Conservation (phyloP, 495 filamentous ascomycete genomes). For the Physcia stellaris region DNA sequence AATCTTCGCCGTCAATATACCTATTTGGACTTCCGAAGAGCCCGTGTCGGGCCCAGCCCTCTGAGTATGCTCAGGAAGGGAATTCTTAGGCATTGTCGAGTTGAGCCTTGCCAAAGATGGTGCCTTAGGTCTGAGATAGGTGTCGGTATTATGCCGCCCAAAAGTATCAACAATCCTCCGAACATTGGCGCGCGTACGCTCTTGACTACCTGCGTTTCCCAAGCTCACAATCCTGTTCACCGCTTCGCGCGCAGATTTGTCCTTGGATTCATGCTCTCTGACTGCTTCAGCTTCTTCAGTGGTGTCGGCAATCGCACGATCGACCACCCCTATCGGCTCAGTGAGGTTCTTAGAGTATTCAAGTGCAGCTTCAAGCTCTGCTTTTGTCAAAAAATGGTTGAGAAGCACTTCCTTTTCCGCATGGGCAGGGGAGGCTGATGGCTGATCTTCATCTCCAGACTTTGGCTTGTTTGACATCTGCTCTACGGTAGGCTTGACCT, state of each 20-base stretch:
- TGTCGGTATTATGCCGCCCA: slow-evolving; percentile 83
- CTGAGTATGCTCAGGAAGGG: slow-evolving; percentile 36
- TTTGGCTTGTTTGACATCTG: slow-evolving; percentile 6
- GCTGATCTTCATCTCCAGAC: slow-evolving; percentile 16
- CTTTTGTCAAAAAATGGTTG: slow-evolving; percentile 58
- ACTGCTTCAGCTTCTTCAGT: slow-evolving; percentile 24
- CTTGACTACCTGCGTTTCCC: slow-evolving; percentile 58
- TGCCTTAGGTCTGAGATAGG: slow-evolving; percentile 41
- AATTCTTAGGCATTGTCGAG: slow-evolving; percentile 15
- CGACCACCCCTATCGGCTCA: slow-evolving; percentile 30
- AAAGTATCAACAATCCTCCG: slow-evolving; percentile 75
- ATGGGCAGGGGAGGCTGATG: slow-evolving; percentile 28
- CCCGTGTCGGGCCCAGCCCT: slow-evolving; percentile 84
- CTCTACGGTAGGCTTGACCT: slow-evolving; percentile 16
- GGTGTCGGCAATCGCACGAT: slow-evolving; percentile 30
- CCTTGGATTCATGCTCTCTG: slow-evolving; percentile 25
- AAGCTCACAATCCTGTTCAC: slow-evolving; percentile 64
- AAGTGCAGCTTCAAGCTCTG: slow-evolving; percentile 51
- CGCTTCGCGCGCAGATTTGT: slow-evolving; percentile 46
- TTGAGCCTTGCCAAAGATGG: slow-evolving; percentile 17
- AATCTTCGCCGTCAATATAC: slow-evolving; percentile 94
- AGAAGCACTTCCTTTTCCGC: slow-evolving; percentile 32
- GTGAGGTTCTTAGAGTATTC: slow-evolving; percentile 49
- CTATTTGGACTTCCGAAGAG: slow-evolving; percentile 88
- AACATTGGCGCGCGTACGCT: slow-evolving; percentile 64